Base-by-base conservation (phyloP, 768 basidiomycete genomes). In the Mycena capillaripes region DNA sequence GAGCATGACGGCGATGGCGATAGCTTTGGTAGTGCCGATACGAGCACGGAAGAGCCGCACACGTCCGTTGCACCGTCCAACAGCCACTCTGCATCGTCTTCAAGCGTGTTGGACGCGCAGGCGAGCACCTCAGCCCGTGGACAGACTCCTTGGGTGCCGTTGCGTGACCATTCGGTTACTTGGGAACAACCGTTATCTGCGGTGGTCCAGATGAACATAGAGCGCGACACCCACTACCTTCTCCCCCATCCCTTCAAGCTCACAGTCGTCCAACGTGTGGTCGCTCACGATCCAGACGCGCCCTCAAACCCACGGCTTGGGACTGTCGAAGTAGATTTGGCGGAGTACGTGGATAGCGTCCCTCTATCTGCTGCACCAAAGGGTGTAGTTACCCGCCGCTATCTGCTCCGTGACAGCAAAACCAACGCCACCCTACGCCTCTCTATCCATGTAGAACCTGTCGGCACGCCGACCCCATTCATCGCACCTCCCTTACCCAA, bases 341-440 rank as follows among this genome's bases (percentile, higher is more conserved):
- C 94, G 0, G 92, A 95, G 77, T 95, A 94, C 75, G 92, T 90
- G 19, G 85, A 70, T 86, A 58, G 61, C 17, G 53, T 70, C 21
- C 58, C 60, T 32, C 5, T 53, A 21, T 21, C 52, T 4, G 21
- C 62, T 3, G 32, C 36, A 8, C 19, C 48, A 61, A 88, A 91
- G 42, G 87, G 89, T 7, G 78, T 80, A n/a, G 86, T 94, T 27
- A 89, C 89, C 14, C 85, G 94, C 21, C 85, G 89, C 5, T 93
- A 94, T 81, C 84, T 95, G 5, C 82, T 95, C 8, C 85, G 89
- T 53, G 88, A 93, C 75, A 93, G 92, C 75, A 94, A 93, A 81
- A 93, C 90, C 56, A 95, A 95, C 74, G 93, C 94, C 1, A 92
- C 91, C 6, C 84, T 95, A 56, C 74, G 93, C 89, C 83, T 95